These are phyloP conservation scores for Neurospora sp. DNA, from an alignment of 495 filamentous ascomycete genomes.

Conservation along the genomic window DNA sequence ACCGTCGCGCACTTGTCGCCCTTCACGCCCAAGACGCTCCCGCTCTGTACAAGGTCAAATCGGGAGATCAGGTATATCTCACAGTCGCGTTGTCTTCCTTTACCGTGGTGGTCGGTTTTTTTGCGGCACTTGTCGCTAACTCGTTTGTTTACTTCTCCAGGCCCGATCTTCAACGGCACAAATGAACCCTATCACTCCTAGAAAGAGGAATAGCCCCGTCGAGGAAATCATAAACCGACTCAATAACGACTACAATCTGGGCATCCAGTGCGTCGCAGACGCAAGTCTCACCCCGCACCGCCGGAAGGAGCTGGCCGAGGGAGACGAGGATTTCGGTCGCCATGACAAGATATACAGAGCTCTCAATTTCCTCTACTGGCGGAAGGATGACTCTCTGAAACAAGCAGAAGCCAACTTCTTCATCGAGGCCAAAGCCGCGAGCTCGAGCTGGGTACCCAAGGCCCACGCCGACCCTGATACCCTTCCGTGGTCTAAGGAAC, in stretches of 20 bases:
- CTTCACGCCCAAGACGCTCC: background rate
- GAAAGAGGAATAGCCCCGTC: conserved; percentile 5
- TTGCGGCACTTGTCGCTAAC: background rate
- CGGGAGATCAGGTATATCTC: background rate
- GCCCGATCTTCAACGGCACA: background rate
- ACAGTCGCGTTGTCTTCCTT: background rate
- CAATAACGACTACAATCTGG: conserved; percentile 17
- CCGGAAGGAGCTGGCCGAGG: conserved; percentile 3
- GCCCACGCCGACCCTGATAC: conserved; percentile 4
- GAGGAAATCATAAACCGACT: conserved; percentile 5
- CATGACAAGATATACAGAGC: conserved; percentile 7
- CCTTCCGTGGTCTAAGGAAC: background rate
- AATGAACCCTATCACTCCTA: conserved; percentile 8
- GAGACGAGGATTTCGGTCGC: conserved; percentile 5
- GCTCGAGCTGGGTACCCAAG: conserved; percentile 13
- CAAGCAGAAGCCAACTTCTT: conserved; percentile 9
- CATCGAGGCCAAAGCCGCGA: conserved; percentile 8
- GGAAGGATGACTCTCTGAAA: conserved; percentile 3
- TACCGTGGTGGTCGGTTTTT: background rate
- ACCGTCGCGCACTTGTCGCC: background rate
- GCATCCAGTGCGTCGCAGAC: conserved; percentile 9
- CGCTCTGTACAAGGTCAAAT: background rate
- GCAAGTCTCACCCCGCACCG: conserved; percentile 6
- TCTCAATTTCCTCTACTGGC: conserved; percentile 12
- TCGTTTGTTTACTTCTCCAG: background rate